Conservation (phyloP, 2,329 filamentous ascomycete genomes). For the Alternaria sp. region DNA sequence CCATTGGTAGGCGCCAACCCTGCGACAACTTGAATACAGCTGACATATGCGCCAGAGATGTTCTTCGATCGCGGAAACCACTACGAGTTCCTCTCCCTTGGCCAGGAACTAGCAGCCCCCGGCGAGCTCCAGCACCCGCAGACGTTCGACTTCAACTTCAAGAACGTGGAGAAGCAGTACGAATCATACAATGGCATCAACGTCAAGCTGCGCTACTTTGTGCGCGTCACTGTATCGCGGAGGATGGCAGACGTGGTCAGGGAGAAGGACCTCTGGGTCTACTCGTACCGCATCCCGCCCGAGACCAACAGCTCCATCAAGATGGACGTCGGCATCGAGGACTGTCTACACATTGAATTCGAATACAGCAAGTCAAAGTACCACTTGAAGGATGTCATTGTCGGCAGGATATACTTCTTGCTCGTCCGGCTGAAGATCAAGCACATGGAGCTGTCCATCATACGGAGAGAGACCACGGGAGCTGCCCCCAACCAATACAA, state of each 20-base stretch:
- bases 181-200: conserved; percentile 99
- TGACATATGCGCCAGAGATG: conserved; percentile 74
- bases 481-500: conserved; percentile 99
- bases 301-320: conserved; percentile 99
- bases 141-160: conserved; percentile 99
- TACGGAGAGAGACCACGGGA: conserved; percentile 94
- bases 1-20: conserved; percentile 74
- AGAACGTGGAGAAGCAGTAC: conserved; percentile 99
- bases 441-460: conserved; percentile 99
- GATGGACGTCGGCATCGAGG: conserved; percentile 99
- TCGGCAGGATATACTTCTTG: conserved; percentile 97
- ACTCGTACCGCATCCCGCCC: conserved; percentile 96
- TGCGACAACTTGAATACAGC: too few species aligned
- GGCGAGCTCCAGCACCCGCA: conserved; percentile 98
- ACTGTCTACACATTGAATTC: conserved; percentile 98
- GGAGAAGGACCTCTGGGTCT: conserved; percentile 99
- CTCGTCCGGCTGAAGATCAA: conserved; percentile 98
- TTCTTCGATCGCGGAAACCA: conserved; percentile 99
- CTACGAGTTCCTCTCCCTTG: conserved; percentile 97
- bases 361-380: conserved; percentile 99
- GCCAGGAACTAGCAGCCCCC: conserved; percentile 94
- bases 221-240: conserved; percentile 93
- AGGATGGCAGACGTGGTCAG: conserved; percentile 98
- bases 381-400: conserved; percentile 98
- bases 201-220: conserved; percentile 97